Evolutionary conservation across 2,329 filamentous ascomycete genomes (phyloP), one percentile per base, ranked within the genome.

Genomic region (Apiospora pterosperma): DNA sequence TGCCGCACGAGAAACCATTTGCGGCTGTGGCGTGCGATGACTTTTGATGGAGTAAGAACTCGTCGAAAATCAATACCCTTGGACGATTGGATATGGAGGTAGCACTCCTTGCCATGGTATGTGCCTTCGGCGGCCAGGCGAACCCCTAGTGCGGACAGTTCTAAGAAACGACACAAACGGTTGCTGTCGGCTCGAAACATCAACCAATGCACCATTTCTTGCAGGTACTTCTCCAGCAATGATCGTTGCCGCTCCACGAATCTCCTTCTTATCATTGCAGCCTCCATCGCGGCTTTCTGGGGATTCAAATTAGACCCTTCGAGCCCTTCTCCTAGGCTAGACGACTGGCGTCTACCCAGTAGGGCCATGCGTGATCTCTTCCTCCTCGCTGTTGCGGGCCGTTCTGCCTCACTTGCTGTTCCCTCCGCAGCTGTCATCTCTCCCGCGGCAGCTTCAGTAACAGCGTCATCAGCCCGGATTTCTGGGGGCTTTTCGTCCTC

Each of bases 1-100:
- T 98, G 94, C 62, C 96, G 86, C n/a, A 99, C 93, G 23, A 98
- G 83, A 75, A 99, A 99, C 96, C 96, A 99, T 76, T 97, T 97
- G 21, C 93, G 92, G 66, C 88, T 91, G 77, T 97, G 94, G 14
- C 93, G 88, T 62, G 89, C 88, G 73, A 93, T 92, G 67, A 97
- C 85, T 71, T 93, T 89, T 62, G 87, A 84, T 0, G 93, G 92
- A 2, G 90, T 93, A 74, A 96, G 82, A 38, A 94, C 90, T 69
- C 90, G 90, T 67, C 93, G 87, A 73, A 95, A 93, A 76, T 97
- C 93, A 28, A 97, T 84, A 3, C 93, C 94, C 74, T 97, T 96
- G 19, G 91, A 90, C 6, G 93, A 96, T 72, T 96, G 92, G 68
- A 99, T 97, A 70, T 96, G 90, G 69, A 99, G 83, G 75, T 92